Evolutionary conservation across 2,329 filamentous ascomycete genomes (phyloP).

Genomic region (Sarocladium brachiariae): DNA sequence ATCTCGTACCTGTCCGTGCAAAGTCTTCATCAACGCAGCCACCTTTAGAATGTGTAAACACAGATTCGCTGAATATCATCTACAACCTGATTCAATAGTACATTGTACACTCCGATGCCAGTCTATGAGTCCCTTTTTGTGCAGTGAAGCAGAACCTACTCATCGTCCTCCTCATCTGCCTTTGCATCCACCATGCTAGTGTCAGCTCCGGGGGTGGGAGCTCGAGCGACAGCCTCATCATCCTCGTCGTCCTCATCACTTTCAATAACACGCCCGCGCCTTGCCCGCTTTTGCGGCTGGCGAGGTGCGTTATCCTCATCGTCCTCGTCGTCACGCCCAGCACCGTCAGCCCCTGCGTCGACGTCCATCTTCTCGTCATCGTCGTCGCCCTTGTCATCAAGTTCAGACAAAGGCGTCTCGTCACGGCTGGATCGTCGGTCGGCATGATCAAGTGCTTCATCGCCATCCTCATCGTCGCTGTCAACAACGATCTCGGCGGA

Average conservation of each 20-base stretch:
- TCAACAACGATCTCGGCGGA: slow-evolving; percentile 78
- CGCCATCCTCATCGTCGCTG: slow-evolving; percentile 54
- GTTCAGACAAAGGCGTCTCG: slow-evolving; percentile 29
- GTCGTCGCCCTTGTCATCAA: slow-evolving; percentile 27
- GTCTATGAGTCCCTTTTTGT: slow-evolving; percentile 12
- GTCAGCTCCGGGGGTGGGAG: slow-evolving; percentile 6
- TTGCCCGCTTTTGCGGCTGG: slow-evolving; percentile 37
- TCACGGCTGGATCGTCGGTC: slow-evolving; percentile 34
- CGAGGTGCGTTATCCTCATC: slow-evolving; percentile 33
- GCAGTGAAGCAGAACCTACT: neutral
- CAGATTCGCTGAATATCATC: slow-evolving; percentile 5
- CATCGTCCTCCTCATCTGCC: slow-evolving; percentile 12
- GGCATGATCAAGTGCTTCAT: slow-evolving; percentile 34
- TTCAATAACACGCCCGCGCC: slow-evolving; percentile 46
- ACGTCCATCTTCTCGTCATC: slow-evolving; percentile 47
- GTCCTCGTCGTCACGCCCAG: slow-evolving; percentile 29
- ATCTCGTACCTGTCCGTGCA: too few relatives aligned
- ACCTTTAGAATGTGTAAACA: too few relatives aligned
- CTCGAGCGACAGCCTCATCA: slow-evolving; percentile 18
- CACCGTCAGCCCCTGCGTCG: slow-evolving; percentile 32
- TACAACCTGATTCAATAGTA: slow-evolving; percentile 1
- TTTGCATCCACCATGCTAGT: slow-evolving; percentile 12
- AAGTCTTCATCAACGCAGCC: too few relatives aligned
- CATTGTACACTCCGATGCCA: slow-evolving; percentile 12
- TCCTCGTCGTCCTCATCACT: slow-evolving; percentile 47